These are phyloP conservation scores for Sporodiniella umbellata DNA, from an alignment of 371 early-diverging fungal species.

Conservation along the genomic window DNA sequence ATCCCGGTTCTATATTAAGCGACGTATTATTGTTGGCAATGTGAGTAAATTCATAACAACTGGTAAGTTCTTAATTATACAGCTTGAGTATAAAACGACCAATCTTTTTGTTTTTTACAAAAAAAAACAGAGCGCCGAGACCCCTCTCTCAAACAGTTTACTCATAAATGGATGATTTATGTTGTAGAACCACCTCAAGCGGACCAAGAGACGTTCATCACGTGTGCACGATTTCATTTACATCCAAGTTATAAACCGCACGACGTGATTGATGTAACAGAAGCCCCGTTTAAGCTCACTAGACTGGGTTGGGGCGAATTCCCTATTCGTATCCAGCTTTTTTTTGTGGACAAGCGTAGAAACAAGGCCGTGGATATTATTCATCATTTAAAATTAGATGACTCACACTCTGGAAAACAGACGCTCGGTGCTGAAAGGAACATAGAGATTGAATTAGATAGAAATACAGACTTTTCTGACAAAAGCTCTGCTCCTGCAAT, in stretches of 20 bases:
- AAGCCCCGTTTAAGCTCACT: conserved; percentile 80
- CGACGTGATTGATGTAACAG: conserved; percentile 77
- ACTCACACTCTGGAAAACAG: conserved; percentile 65
- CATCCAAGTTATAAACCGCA: conserved; percentile 90
- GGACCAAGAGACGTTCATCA: conserved; percentile 63
- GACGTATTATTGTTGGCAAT: conserved; percentile 81
- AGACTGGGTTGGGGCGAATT: conserved; percentile 95
- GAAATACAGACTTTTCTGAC: conserved; percentile 70
- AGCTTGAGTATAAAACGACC: background rate
- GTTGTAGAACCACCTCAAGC: conserved; percentile 60
- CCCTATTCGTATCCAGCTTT: conserved; percentile 78
- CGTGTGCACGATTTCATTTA: conserved; percentile 79
- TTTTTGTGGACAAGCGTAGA: conserved; percentile 69
- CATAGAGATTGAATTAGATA: conserved; percentile 82
- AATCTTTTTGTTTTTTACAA: background rate
- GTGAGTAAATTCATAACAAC: conserved; percentile 71
- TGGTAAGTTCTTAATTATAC: conserved; percentile 34
- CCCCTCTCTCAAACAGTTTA: conserved; percentile 54
- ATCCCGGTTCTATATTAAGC: conserved; percentile 84
- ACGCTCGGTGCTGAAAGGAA: conserved; percentile 69
- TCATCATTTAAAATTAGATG: conserved; percentile 81
- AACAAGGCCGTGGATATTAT: conserved; percentile 87
- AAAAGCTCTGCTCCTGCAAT: conserved; percentile 5
- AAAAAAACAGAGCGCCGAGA: conserved; percentile 63
- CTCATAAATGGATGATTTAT: conserved; percentile 92